Base-by-base conservation (phyloP, 371 early-diverging fungal species). In the Mucor indicus region DNA sequence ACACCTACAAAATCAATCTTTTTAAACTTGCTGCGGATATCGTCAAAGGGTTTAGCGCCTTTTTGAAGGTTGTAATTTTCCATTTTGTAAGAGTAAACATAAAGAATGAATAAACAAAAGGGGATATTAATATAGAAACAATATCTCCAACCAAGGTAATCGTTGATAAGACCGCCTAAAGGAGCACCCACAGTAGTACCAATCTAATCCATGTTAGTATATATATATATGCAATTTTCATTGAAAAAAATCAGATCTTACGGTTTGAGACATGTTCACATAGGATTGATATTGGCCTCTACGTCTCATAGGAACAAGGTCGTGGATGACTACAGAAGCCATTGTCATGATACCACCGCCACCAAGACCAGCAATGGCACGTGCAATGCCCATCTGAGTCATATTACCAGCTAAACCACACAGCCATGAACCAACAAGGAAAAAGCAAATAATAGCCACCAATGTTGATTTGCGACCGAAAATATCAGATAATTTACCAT, bases 341-440 rank as follows among this genome's bases (percentile, higher is more conserved):
- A 65, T 55, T 0, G 65, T 60, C 51, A 54, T 49, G 8, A 92
- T 58, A 1, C 95, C 95, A 8, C 87, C 89, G 0, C 90, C 92
- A 2, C 96, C 93, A 10, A 86, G 40, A 8, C 91, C 91, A 2
- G 88, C 79, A 27, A 89, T 44, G 3, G 88, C 89, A 25, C 93
- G 79, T 2, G 80, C 84, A n/a, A 83, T 61, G 31, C 89, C 83
- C 36, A 95, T 69, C 69, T 82, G 68, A 7, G 68, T 61, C 81
- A 85, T 80, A 5, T 64, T 69, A 16, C 47, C 57, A 0, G 83
- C 71, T 37, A 71, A 55, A 16, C 82, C 85, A 29, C 83, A 79
- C 15, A 73, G 50, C 19, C 71, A 46, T 1, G 80, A 71, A 5
- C 72, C 72, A 1, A 60, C 9, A 11, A 71, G 29, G 38, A 71